A percentile compares a stretch with the other conserved stretches of the same genome.
Evolutionary conservation across 257 asterid genomes (phyloP).

Genomic region (Apocynum venetum): DNA sequence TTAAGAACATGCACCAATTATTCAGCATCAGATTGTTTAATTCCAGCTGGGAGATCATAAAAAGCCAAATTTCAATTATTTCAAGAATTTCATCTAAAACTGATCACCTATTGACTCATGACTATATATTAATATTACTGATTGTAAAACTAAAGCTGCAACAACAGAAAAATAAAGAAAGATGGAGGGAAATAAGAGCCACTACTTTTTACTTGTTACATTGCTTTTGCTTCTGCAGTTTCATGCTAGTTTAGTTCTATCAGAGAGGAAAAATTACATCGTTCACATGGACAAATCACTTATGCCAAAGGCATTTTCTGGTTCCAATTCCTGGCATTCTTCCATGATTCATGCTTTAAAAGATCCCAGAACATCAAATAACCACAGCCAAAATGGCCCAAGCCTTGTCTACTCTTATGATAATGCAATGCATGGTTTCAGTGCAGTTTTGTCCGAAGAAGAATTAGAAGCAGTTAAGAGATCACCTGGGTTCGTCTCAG

Average conservation of each 20-base stretch:
- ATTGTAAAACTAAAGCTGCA: no score
- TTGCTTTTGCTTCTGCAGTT: neutral
- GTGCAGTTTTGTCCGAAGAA: conserved; percentile 26
- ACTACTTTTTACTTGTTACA: neutral
- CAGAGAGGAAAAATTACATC: neutral
- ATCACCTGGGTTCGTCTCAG: conserved; percentile 34
- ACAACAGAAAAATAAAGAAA: no score
- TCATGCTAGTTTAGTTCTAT: neutral
- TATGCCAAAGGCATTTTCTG: conserved; percentile 2
- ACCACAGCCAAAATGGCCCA: neutral
- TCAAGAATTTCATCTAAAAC: no score
- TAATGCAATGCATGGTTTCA: conserved; percentile 41
- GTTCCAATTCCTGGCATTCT: neutral
- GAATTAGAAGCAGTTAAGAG: conserved; percentile 30
- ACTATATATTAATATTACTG: no score
- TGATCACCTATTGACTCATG: no score
- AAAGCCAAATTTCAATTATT: no score
- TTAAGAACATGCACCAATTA: no score
- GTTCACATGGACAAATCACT: conserved; percentile 14
- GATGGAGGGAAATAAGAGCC: no score
- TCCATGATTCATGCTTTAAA: conserved; percentile 20
- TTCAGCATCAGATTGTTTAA: no score
- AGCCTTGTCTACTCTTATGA: conserved; percentile 32
- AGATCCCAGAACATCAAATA: neutral
- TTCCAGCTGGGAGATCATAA: no score